phyloP scores from a whole-genome alignment of 768 basidiomycete genomes.

The Lactarius trivialis region DNA sequence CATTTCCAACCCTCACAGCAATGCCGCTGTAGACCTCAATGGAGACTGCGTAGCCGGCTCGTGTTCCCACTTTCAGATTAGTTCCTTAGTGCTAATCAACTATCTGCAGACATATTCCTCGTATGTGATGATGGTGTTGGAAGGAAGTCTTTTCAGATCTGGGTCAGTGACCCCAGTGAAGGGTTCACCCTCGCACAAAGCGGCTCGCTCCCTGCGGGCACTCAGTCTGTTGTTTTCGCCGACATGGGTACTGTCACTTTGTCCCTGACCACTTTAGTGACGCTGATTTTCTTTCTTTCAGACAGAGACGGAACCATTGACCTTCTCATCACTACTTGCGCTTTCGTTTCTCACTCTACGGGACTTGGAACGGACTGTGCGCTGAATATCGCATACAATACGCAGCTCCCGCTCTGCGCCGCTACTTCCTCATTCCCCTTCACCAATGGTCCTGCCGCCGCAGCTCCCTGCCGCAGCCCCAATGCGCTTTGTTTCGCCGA shows the following conservation, averaged over 20 bases:
- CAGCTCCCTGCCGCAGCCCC: conserved; percentile 55
- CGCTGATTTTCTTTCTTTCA: conserved; percentile 25
- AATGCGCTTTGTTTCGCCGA: conserved; percentile 80
- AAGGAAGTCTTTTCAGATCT: conserved; percentile 77
- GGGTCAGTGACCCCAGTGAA: conserved; percentile 76
- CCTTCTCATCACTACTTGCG: conserved; percentile 85
- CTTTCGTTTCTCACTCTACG: conserved; percentile 53
- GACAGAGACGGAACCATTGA: conserved; percentile 97
- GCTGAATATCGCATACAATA: conserved; percentile 91
- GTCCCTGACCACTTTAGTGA: background rate
- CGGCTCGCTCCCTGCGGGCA: conserved; percentile 65
- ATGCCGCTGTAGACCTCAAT: conserved; percentile 88
- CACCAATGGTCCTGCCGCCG: conserved; percentile 34
- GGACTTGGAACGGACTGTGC: conserved; percentile 73
- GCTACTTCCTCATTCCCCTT: conserved; percentile 44
- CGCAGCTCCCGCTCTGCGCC: conserved; percentile 78
- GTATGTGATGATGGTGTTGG: conserved; percentile 58
- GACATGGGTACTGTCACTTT: conserved; percentile 64
- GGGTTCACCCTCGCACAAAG: conserved; percentile 67
- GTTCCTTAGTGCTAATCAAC: background rate
- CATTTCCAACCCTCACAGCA: conserved; percentile 86
- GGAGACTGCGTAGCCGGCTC: conserved; percentile 92
- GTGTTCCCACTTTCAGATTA: conserved; percentile 18
- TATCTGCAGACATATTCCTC: conserved; percentile 72
- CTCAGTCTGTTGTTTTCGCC: conserved; percentile 78